phyloP scores from a whole-genome alignment of 371 early-diverging fungal genomes.

The Cokeromyces recurvatus region DNA sequence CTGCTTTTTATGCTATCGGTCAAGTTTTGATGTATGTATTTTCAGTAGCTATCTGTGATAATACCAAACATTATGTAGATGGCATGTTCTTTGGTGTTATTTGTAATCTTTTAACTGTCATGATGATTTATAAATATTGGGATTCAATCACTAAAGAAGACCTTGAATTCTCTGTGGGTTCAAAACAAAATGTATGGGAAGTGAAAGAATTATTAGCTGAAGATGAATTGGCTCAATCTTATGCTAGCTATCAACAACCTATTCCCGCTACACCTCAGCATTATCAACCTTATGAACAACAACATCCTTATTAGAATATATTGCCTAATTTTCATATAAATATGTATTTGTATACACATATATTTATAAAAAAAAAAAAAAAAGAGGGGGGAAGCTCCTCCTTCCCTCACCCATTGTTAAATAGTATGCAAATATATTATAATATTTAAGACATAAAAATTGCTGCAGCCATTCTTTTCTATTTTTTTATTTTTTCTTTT shows the following conservation, averaged over 20 bases:
- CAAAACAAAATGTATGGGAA: slow-evolving; percentile 58
- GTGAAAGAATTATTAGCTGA: slow-evolving; percentile 68
- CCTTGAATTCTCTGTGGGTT: slow-evolving; percentile 79
- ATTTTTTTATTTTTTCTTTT: slow-evolving; percentile 1
- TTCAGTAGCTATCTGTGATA: slow-evolving; percentile 61
- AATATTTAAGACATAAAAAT: too few species aligned
- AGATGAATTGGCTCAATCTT: slow-evolving; percentile 26
- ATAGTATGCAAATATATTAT: too few species aligned
- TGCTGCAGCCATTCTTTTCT: neutral
- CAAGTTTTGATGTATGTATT: slow-evolving; percentile 64
- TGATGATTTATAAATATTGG: slow-evolving; percentile 96
- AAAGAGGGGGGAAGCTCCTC: too few species aligned
- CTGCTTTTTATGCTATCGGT: slow-evolving; percentile 68
- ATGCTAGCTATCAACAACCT: slow-evolving; percentile 7
- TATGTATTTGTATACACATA: neutral
- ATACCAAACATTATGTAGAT: slow-evolving; percentile 79
- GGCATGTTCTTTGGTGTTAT: slow-evolving; percentile 83
- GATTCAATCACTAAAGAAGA: slow-evolving; percentile 92
- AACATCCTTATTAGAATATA: slow-evolving; percentile 11
- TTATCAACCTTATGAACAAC: slow-evolving; percentile 18
- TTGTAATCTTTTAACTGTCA: slow-evolving; percentile 75
- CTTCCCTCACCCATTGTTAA: too few species aligned
- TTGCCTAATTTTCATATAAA: neutral
- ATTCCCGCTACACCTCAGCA: slow-evolving; percentile 13
- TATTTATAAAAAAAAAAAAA: neutral